These are phyloP conservation scores for Spinacia oleracea DNA, from an alignment of 179 eudicot species.

Conservation along the genomic window DNA sequence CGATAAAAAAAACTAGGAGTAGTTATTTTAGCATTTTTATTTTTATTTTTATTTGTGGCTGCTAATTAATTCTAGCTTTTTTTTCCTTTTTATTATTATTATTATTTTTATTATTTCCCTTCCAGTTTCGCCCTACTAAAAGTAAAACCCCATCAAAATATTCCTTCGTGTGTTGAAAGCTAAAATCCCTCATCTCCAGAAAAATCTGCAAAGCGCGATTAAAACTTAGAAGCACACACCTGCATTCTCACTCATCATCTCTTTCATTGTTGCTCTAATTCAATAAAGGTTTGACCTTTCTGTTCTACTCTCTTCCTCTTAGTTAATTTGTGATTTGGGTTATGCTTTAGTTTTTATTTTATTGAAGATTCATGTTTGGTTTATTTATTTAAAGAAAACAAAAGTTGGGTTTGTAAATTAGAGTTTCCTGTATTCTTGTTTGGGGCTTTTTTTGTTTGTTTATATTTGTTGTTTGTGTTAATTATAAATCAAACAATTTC, in stretches of 20 bases:
- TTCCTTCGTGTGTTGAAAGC: neutral
- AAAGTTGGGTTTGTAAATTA: neutral
- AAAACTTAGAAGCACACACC: neutral
- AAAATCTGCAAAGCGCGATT: neutral
- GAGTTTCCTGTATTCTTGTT: neutral
- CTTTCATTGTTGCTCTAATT: neutral
- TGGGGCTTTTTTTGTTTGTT: neutral
- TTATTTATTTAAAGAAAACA: neutral
- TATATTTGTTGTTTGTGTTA: neutral
- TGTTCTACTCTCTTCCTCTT: neutral
- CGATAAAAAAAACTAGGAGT: no score
- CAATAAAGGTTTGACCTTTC: conserved; percentile 9
- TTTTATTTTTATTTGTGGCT: no score
- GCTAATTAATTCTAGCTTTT: no score
- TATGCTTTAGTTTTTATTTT: neutral
- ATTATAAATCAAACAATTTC: neutral
- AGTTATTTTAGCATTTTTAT: no score
- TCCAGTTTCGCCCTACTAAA: no score
- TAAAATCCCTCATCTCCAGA: neutral
- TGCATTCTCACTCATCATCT: conserved; percentile 1
- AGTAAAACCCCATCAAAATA: neutral
- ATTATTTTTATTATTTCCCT: no score
- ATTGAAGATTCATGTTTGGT: neutral
- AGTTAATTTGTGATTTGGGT: neutral
- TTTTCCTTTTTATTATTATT: no score